Evolutionary conservation across 2,329 filamentous ascomycete species (phyloP).

Genomic region (Epichloe coenophiala): DNA sequence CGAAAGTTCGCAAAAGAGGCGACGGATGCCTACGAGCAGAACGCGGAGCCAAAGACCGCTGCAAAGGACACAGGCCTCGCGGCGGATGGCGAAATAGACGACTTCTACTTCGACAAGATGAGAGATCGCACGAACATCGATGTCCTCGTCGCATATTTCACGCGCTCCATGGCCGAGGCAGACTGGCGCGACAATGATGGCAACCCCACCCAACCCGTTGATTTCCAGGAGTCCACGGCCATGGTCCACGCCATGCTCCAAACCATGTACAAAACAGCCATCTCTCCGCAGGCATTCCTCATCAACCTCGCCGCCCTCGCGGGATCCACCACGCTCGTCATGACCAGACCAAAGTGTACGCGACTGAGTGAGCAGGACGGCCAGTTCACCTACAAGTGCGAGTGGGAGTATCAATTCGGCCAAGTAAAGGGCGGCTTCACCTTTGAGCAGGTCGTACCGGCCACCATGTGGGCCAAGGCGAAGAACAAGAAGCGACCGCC

Average conservation of each 20-base stretch:
- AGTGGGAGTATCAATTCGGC: slow-evolving; percentile 44
- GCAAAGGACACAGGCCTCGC: slow-evolving; percentile 1
- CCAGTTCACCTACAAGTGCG: slow-evolving; percentile 33
- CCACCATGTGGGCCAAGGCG: slow-evolving; percentile 26
- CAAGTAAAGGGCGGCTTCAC: slow-evolving; percentile 37
- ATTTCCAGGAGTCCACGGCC: slow-evolving; percentile 38
- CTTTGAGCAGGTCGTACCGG: slow-evolving; percentile 35
- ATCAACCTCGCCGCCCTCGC: slow-evolving; percentile 45
- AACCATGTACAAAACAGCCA: slow-evolving; percentile 35
- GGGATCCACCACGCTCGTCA: slow-evolving; percentile 38
- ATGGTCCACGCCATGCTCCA: slow-evolving; percentile 41
- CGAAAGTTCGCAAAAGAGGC: slow-evolving; percentile 11
- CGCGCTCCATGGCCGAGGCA: slow-evolving; percentile 33
- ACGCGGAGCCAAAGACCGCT: background rate
- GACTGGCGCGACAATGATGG: slow-evolving; percentile 38
- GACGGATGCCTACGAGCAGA: slow-evolving; percentile 8
- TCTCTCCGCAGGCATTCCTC: slow-evolving; percentile 40
- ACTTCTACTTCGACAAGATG: slow-evolving; percentile 22
- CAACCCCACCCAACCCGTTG: slow-evolving; percentile 26
- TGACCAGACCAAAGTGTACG: slow-evolving; percentile 25
- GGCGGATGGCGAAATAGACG: slow-evolving; percentile 9
- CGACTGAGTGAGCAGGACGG: slow-evolving; percentile 28
- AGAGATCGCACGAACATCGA: slow-evolving; percentile 41
- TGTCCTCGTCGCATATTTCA: slow-evolving; percentile 40
- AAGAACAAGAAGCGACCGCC: slow-evolving; percentile 8